Percentiles rank a stretch among this genome's conserved stretches.
These are phyloP conservation scores for Pestalotiopsis sp. DNA, from an alignment of 2,329 filamentous ascomycete species.

Conservation along the genomic window DNA sequence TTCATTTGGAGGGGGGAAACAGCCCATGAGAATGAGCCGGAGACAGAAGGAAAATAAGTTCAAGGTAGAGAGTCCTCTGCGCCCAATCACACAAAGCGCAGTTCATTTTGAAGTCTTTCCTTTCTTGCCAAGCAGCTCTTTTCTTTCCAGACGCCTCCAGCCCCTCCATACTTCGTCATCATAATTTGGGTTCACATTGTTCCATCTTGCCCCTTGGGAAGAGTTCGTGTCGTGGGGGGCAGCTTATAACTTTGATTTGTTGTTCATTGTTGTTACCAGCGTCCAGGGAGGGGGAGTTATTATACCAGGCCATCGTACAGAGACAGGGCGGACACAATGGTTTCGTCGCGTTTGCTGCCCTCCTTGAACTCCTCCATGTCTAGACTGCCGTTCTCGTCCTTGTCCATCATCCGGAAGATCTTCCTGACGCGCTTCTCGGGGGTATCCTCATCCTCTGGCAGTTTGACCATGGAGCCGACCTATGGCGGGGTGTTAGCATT, in stretches of 20 bases:
- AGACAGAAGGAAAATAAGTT: background rate
- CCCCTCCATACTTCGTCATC: background rate
- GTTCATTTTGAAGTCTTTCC: background rate
- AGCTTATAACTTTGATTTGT: background rate
- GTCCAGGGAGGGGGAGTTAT: slow-evolving; percentile 7
- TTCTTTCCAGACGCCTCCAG: background rate
- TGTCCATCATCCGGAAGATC: slow-evolving; percentile 99
- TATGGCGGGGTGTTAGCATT: slow-evolving; percentile 38
- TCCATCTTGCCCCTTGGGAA: background rate
- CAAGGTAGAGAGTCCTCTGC: background rate
- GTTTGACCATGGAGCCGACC: slow-evolving; percentile 99
- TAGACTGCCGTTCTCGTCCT: slow-evolving; percentile 96
- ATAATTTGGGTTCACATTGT: background rate
- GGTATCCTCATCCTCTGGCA: slow-evolving; percentile 97
- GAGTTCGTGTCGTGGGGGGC: background rate
- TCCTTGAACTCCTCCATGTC: slow-evolving; percentile 99
- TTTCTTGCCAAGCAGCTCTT: background rate
- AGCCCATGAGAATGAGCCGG: background rate
- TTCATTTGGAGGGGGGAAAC: background rate
- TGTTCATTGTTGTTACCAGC: background rate
- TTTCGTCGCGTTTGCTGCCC: slow-evolving; percentile 97
- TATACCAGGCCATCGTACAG: slow-evolving; percentile 94
- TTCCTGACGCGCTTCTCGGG: slow-evolving; percentile 97
- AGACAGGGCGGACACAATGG: slow-evolving; percentile 94
- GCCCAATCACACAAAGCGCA: background rate